phyloP scores from a whole-genome alignment of 441 rosid species.

The Arabidopsis hybrid region DNA sequence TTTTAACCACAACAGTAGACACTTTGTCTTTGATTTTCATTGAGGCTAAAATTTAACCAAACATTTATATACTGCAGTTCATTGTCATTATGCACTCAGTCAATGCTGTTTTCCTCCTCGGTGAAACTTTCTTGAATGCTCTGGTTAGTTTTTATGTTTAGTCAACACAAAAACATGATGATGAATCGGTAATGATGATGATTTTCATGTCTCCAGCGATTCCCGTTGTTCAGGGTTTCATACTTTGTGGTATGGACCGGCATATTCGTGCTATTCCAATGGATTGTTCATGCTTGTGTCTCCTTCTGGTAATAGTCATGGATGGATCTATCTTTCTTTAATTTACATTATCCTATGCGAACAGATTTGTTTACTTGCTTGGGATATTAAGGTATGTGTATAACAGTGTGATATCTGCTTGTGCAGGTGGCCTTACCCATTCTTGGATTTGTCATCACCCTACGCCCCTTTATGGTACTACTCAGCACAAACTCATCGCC shows the following conservation, averaged over 20 bases:
- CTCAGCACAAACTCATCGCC: constrained; percentile 29
- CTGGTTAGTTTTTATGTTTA: constrained; percentile 54
- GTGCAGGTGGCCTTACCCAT: constrained; percentile 95
- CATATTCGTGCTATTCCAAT: constrained; percentile 71
- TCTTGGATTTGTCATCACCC: constrained; percentile 76
- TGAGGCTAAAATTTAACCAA: constrained; percentile 22
- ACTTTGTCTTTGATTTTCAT: constrained; percentile 6
- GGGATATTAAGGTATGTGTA: constrained; percentile 7
- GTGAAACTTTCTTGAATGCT: constrained; percentile 70
- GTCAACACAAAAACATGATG: background rate
- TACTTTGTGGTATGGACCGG: constrained; percentile 79
- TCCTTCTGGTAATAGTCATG: constrained; percentile 62
- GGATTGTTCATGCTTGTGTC: constrained; percentile 87
- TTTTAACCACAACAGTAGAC: constrained; percentile 14
- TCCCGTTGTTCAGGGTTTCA: constrained; percentile 78
- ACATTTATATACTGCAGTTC: constrained; percentile 58
- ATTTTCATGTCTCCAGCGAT: constrained; percentile 56
- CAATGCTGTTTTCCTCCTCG: constrained; percentile 72
- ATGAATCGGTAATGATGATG: constrained; percentile 25
- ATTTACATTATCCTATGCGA: constrained; percentile 3
- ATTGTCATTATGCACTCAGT: constrained; percentile 75
- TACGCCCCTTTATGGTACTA: constrained; percentile 83
- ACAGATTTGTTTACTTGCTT: background rate
- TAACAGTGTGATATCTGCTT: constrained; percentile 28
- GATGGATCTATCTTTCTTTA: constrained; percentile 5